Evolutionary conservation across 192 early-diverging fungal species (phyloP), one percentile per base, ranked within the genome.

Genomic region (Dissophora globulifera): DNA sequence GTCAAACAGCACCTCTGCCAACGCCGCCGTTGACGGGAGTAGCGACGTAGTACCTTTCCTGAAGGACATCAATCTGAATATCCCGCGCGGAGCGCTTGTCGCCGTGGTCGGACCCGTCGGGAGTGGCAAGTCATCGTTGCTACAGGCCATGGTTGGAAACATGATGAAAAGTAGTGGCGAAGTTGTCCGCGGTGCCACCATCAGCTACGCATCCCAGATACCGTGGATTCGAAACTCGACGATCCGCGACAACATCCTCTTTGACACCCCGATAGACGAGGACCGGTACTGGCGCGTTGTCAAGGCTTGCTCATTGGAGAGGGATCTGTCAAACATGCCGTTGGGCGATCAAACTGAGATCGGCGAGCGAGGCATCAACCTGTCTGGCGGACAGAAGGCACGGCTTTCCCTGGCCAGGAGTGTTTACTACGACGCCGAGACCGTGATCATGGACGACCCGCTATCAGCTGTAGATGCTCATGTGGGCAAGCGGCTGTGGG

Each of bases 381-480:
- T 96, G n/a, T 92, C 90, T 16, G 95, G 95, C 31, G 94, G 93
- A 8, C 95, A 97, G 79, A 96, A 95, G 79, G 92, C 92, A 54
- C 84, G 95, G 25, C 83, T 99, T 31, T 80, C 93, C 0, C 78
- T 98, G 29, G 96, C 95, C 4, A 82, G 96, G 22, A 93, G 94
- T 10, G 86, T 96, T 7, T 98, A 96, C 69, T 86, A 83, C 52
- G 52, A 79, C 17, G 86, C 90, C 0, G 80, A 83, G 1, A 85
- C 81, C 19, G 78, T 95, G 20, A 67, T 96, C 16, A 84, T 95
- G 69, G 96, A 98, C 75, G 95, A 96, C 78, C 90, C 88, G 20
- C 82, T 96, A 23, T 93, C 91, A 11, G 97, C 97, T 1, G 97
- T 97, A 0, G 97, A 99, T 78, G 91, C 86, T 17, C 86, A 87